Evolutionary conservation across 1,139 yeast genomes (phyloP).

Genomic region (Nakaseomyces glabratus): DNA sequence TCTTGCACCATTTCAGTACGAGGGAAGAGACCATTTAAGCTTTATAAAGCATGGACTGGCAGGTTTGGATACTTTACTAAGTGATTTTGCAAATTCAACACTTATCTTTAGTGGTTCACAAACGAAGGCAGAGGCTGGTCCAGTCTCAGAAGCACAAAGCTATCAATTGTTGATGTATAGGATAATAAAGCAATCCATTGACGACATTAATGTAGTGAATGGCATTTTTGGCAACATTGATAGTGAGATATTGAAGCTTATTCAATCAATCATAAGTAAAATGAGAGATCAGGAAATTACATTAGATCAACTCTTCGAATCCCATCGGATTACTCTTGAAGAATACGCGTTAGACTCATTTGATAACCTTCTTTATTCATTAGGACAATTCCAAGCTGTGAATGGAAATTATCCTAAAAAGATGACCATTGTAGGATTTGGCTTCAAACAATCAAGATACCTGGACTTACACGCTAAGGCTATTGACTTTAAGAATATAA

Average conservation of each 20-base stretch:
- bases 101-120: conserved; percentile 66
- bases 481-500: conserved; percentile 19
- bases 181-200: conserved; percentile 11
- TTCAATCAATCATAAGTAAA: conserved; percentile 6
- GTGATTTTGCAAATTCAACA: conserved; percentile 27
- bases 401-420: conserved; percentile 40
- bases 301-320: conserved; percentile 13
- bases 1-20: conserved; percentile 56
- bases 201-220: neutral
- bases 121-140: conserved; percentile 47
- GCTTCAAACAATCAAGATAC: conserved; percentile 58
- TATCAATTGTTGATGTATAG: conserved; percentile 34
- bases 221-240: conserved; percentile 9
- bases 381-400: conserved; percentile 48
- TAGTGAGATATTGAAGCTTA: conserved; percentile 10
- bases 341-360: conserved; percentile 75
- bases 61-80: conserved; percentile 32
- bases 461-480: conserved; percentile 42
- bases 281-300: conserved; percentile 10
- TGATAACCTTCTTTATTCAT: conserved; percentile 62
- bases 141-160: conserved; percentile 52
- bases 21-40: conserved; percentile 58
- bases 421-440: conserved; percentile 62
- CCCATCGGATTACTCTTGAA: conserved; percentile 35
- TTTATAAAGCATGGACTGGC: conserved; percentile 53